A percentile compares a stretch with the other conserved stretches of the same genome.
Evolutionary conservation across 2,329 filamentous ascomycete species (phyloP).

Genomic region (Pezicula radicicola): DNA sequence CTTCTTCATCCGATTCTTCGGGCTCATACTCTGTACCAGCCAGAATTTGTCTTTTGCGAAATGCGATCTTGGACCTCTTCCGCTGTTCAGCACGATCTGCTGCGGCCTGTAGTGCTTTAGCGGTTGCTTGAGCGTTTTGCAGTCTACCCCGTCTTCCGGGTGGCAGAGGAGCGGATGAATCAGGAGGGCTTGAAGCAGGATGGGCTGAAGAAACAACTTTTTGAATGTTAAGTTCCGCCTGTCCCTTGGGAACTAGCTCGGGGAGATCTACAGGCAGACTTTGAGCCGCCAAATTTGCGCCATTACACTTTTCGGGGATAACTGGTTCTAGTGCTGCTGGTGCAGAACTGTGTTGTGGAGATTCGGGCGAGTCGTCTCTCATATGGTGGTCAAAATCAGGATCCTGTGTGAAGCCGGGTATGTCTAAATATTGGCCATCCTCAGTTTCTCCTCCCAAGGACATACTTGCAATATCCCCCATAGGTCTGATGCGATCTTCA

Average conservation of each 20-base stretch:
- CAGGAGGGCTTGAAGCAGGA: too few species aligned
- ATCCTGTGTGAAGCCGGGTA: constrained; percentile 26
- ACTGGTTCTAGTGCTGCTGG: too few species aligned
- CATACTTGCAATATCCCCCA: constrained; percentile 23
- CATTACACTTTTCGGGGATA: too few species aligned
- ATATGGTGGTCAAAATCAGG: constrained; percentile 17
- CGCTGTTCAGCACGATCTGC: not conserved
- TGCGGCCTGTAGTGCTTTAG: not conserved
- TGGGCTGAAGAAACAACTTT: too few species aligned
- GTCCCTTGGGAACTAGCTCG: too few species aligned
- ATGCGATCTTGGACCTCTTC: not conserved
- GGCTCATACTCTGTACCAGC: not conserved
- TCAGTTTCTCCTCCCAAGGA: constrained; percentile 15
- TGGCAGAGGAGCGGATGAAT: not conserved
- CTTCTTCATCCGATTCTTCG: not conserved
- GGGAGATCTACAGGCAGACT: too few species aligned
- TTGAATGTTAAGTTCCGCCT: too few species aligned
- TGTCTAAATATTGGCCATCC: constrained; percentile 11
- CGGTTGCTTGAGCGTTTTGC: not conserved
- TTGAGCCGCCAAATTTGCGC: too few species aligned
- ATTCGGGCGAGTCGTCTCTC: not conserved
- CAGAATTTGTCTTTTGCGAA: not conserved
- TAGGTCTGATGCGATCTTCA: constrained; percentile 14
- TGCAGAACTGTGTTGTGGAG: too few species aligned
- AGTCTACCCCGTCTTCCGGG: not conserved